Conservation (phyloP, 805 yeast species). For the Phaffomyces antillensis region DNA sequence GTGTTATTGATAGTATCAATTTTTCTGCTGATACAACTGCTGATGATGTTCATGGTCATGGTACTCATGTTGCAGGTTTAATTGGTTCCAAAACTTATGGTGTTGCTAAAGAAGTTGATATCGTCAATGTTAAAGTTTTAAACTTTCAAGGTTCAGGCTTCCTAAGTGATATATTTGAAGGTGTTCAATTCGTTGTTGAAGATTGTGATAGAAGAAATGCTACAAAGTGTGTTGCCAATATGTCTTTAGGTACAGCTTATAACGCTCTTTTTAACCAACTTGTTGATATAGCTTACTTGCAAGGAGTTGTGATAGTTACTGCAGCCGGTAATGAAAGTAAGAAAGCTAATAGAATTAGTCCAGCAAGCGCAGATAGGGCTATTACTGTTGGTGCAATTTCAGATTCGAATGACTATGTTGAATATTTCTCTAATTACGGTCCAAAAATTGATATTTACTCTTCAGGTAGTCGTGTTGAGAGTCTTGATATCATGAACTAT, state of each 20-base stretch:
- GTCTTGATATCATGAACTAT: constrained; percentile 34
- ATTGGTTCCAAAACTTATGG: constrained; percentile 77
- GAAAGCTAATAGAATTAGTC: constrained; percentile 75
- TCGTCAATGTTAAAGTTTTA: constrained; percentile 68
- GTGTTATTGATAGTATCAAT: constrained; percentile 55
- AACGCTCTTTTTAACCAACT: constrained; percentile 66
- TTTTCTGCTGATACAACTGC: constrained; percentile 39
- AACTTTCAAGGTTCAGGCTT: constrained; percentile 61
- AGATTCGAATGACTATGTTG: constrained; percentile 58
- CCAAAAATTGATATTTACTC: constrained; percentile 77
- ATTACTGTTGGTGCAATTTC: constrained; percentile 87
- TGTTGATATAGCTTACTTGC: constrained; percentile 59
- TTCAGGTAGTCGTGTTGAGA: constrained; percentile 62
- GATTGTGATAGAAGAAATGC: constrained; percentile 33
- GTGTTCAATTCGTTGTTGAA: constrained; percentile 59
- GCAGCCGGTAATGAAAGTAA: constrained; percentile 83
- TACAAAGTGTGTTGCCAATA: constrained; percentile 57
- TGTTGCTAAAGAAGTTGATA: constrained; percentile 61
- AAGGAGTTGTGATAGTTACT: constrained; percentile 64
- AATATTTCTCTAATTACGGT: constrained; percentile 85
- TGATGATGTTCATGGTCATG: constrained; percentile 75
- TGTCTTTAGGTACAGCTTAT: constrained; percentile 71
- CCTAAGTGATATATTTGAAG: constrained; percentile 51
- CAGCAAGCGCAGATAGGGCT: constrained; percentile 67
- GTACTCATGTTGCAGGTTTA: constrained; percentile 90